Percentiles rank a stretch among this genome's conserved stretches.
These are phyloP conservation scores for Prorocentrum cordatum DNA, from an alignment of 169 alveolate species.

Conservation along the genomic window DNA sequence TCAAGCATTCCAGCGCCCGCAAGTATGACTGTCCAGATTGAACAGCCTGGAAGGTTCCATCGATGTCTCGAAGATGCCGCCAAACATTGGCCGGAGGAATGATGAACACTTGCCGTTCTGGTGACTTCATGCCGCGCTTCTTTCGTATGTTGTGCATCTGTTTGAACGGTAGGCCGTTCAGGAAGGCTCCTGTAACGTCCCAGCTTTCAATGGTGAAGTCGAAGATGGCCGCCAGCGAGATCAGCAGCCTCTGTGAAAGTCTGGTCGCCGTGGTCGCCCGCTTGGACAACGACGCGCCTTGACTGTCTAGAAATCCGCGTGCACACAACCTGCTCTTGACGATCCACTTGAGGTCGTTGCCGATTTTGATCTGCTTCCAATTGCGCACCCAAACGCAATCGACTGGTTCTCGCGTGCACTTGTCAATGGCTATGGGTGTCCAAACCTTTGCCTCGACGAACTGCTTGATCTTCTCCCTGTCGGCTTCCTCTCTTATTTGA, in stretches of 20 bases:
- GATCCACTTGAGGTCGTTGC: background rate
- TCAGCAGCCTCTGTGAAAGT: background rate
- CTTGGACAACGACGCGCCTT: background rate
- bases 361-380: background rate
- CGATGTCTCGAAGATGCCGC: background rate
- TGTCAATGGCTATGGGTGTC: too few relatives aligned
- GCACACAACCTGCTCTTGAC: background rate
- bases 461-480: too few relatives aligned
- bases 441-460: too few relatives aligned
- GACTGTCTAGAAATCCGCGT: background rate
- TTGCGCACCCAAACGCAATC: background rate
- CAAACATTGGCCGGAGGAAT: background rate
- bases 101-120: background rate
- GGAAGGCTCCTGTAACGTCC: slow-evolving; percentile 13
- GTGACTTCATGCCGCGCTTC: background rate
- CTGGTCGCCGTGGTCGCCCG: background rate
- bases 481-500: too few relatives aligned
- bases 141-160: background rate
- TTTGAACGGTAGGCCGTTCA: background rate
- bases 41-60: background rate
- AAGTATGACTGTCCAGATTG: background rate
- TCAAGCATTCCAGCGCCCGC: background rate
- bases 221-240: background rate
- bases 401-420: too few relatives aligned
- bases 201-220: background rate